A percentile compares a stretch with the other conserved stretches of the same genome.
Evolutionary conservation across 495 filamentous ascomycete species (phyloP).

Genomic region (Endocarpon pusillum): DNA sequence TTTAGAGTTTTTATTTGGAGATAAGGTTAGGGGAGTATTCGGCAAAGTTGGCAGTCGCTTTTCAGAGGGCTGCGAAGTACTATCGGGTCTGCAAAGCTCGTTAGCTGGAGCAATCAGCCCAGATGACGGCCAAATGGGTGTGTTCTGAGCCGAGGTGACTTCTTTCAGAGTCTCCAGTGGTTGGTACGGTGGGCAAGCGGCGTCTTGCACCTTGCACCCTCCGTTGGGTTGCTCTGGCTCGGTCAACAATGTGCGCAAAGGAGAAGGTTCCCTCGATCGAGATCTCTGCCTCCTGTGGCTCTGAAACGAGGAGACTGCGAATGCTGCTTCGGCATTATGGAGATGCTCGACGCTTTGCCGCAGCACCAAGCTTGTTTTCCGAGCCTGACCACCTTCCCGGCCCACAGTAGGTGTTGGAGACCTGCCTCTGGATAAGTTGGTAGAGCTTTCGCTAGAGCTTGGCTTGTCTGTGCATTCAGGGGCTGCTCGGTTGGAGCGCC

Average conservation of each 20-base stretch:
- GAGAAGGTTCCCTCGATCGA: slow-evolving; percentile 7
- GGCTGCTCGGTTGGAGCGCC: too few relatives aligned
- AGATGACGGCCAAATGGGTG: slow-evolving; percentile 9
- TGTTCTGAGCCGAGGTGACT: slow-evolving; percentile 10
- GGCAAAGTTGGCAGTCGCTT: slow-evolving; percentile 30
- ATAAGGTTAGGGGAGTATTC: slow-evolving; percentile 31
- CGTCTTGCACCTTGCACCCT: slow-evolving; percentile 3
- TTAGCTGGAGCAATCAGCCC: too few relatives aligned
- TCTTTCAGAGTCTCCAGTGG: slow-evolving; percentile 6
- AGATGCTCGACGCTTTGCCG: too few relatives aligned
- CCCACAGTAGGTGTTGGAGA: too few relatives aligned
- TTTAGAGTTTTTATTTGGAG: slow-evolving; percentile 26
- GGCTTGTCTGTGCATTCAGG: too few relatives aligned
- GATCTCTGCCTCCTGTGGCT: slow-evolving; percentile 19
- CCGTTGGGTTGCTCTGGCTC: slow-evolving; percentile 13
- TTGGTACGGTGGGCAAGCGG: not conserved
- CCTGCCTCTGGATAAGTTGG: too few relatives aligned
- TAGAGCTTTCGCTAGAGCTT: too few relatives aligned
- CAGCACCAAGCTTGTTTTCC: too few relatives aligned
- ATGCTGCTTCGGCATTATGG: slow-evolving; percentile 1
- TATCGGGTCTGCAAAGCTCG: too few relatives aligned
- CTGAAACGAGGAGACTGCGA: slow-evolving; percentile 15
- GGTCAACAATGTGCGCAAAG: slow-evolving; percentile 13
- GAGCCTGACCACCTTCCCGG: too few relatives aligned
- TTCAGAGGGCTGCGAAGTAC: too few relatives aligned